These are phyloP conservation scores for Irpex sp. DNA, from an alignment of 1,284 basidiomycete genomes.

Conservation along the genomic window DNA sequence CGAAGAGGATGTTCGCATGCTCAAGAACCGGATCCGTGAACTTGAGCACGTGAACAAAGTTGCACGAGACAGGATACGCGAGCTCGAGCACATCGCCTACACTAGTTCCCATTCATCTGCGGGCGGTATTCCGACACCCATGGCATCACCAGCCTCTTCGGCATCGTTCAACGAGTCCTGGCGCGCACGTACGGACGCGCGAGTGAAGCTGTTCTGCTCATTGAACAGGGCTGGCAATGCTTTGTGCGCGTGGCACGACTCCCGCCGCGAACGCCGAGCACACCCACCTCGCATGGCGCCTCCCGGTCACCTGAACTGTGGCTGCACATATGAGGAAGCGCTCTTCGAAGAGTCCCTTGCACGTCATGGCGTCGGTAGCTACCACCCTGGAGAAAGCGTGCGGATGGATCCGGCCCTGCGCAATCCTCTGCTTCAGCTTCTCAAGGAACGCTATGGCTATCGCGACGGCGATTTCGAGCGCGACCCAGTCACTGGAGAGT, in stretches of 20 bases:
- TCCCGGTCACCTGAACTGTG: slow-evolving; percentile 72
- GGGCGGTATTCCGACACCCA: slow-evolving; percentile 30
- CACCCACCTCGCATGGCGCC: slow-evolving; percentile 81
- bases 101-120: slow-evolving; percentile 16
- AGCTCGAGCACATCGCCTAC: slow-evolving; percentile 32
- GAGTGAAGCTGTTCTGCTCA: slow-evolving; percentile 69
- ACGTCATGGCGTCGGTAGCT: slow-evolving; percentile 73
- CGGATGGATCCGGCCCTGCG: slow-evolving; percentile 83
- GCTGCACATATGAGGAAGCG: slow-evolving; percentile 77
- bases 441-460: slow-evolving; percentile 72
- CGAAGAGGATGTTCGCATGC: slow-evolving; percentile 37
- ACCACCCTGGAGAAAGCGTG: slow-evolving; percentile 76
- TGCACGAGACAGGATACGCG: neutral
- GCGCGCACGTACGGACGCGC: slow-evolving; percentile 66
- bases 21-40: slow-evolving; percentile 40
- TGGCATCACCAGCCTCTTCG: slow-evolving; percentile 39
- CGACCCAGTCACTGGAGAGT: slow-evolving; percentile 54
- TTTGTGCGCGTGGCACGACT: slow-evolving; percentile 84
- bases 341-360: slow-evolving; percentile 80
- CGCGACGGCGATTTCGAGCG: slow-evolving; percentile 81
- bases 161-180: slow-evolving; percentile 56
- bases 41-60: slow-evolving; percentile 40
- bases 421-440: slow-evolving; percentile 69
- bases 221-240: slow-evolving; percentile 82
- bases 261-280: slow-evolving; percentile 71